Percentiles rank a stretch among this genome's conserved stretches.
phyloP scores from a whole-genome alignment of 2,329 filamentous ascomycete genomes.

The Plectosphaerella plurivora region DNA sequence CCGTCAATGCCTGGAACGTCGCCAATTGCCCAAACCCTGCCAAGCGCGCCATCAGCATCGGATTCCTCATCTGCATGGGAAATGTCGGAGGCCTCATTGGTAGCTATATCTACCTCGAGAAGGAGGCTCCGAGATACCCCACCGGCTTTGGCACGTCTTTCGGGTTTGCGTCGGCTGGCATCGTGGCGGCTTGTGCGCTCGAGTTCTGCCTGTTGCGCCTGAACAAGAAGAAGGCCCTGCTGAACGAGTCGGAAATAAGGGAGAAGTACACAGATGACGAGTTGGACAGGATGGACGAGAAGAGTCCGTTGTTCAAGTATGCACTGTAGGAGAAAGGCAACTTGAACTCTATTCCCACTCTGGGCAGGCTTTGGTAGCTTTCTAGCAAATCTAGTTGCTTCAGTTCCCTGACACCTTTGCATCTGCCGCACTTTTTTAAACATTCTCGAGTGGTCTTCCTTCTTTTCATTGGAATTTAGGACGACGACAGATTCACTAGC shows the following conservation, averaged over 20 bases:
- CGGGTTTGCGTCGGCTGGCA: slow-evolving; percentile 20
- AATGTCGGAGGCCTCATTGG: slow-evolving; percentile 36
- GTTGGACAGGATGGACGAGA: slow-evolving; percentile 13
- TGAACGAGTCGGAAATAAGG: slow-evolving; percentile 18
- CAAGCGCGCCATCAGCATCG: slow-evolving; percentile 30
- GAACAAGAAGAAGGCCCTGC: slow-evolving; percentile 18
- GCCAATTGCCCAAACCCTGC: slow-evolving; percentile 55
- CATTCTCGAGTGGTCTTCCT: too few species aligned
- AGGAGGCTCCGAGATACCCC: slow-evolving; percentile 24
- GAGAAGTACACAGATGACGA: slow-evolving; percentile 12
- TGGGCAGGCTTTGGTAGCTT: too few species aligned
- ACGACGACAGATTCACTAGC: too few species aligned
- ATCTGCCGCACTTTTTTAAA: too few species aligned
- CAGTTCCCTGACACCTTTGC: too few species aligned
- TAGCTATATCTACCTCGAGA: slow-evolving; percentile 30
- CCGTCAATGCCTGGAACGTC: slow-evolving; percentile 61
- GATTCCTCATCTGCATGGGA: slow-evolving; percentile 29
- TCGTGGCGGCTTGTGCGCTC: slow-evolving; percentile 22
- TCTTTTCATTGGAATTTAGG: too few species aligned
- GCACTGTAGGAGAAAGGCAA: slow-evolving; percentile 3
- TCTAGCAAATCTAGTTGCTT: too few species aligned
- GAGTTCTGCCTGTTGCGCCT: slow-evolving; percentile 20
- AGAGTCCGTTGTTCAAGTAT: slow-evolving; percentile 14
- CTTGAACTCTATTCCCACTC: too few species aligned
- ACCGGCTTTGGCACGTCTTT: slow-evolving; percentile 27